Conservation (phyloP, 2,329 filamentous ascomycete species). For the Xylariales sp. region DNA sequence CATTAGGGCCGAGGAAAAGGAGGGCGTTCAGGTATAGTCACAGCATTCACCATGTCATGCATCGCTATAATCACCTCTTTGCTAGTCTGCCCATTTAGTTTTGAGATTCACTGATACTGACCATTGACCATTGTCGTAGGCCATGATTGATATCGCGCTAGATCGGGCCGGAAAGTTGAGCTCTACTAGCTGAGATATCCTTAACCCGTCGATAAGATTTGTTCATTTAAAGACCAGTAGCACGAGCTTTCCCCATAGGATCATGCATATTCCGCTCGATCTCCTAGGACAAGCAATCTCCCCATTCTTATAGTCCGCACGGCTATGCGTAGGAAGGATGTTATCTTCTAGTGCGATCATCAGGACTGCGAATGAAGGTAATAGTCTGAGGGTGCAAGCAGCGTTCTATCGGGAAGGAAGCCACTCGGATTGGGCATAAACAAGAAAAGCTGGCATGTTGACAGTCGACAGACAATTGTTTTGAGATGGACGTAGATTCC, state of each 20-base stretch:
- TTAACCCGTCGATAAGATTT: not conserved
- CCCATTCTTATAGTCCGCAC: no score
- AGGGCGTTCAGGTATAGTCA: slow-evolving; percentile 68
- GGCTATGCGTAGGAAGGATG: not conserved
- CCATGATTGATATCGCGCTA: slow-evolving; percentile 91
- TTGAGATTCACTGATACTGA: not conserved
- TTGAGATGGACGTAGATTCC: not conserved
- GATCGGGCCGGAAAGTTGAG: slow-evolving; percentile 77
- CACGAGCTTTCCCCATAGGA: not conserved
- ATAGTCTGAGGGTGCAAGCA: not conserved
- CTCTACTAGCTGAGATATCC: slow-evolving; percentile 20
- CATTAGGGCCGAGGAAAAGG: slow-evolving; percentile 73
- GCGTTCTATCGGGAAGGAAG: not conserved
- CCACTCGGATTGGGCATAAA: not conserved
- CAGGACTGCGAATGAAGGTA: not conserved
- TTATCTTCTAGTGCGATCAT: no score
- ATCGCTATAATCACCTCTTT: not conserved
- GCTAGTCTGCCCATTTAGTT: not conserved
- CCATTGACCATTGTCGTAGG: slow-evolving; percentile 79
- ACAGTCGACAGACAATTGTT: not conserved
- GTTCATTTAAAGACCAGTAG: not conserved
- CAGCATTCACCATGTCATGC: not conserved
- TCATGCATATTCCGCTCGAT: no score
- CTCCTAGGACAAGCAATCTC: no score
- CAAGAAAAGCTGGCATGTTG: not conserved